Percentiles rank a stretch among this genome's conserved stretches.
Conservation (phyloP, 140 eudicot genomes). For the Bidens hawaiensis region DNA sequence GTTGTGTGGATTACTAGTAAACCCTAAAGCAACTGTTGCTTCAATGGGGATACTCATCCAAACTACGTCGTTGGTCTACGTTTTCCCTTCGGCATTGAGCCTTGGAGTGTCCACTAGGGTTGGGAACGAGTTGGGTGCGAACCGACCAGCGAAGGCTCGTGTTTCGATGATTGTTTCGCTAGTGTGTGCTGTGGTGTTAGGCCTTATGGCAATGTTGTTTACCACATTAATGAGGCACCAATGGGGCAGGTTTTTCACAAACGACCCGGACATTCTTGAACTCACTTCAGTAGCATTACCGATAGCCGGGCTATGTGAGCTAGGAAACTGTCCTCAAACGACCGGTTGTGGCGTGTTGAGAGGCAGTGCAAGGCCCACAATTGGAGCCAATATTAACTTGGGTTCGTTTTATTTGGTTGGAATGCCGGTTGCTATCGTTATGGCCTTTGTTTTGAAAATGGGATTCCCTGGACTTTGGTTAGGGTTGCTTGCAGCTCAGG, state of each 20-base stretch:
- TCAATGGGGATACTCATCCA: slow-evolving; percentile 87
- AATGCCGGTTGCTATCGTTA: slow-evolving; percentile 70
- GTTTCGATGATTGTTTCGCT: slow-evolving; percentile 36
- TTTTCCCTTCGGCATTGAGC: slow-evolving; percentile 69
- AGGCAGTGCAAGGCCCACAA: slow-evolving; percentile 84
- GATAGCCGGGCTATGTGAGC: slow-evolving; percentile 78
- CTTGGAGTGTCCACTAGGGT: slow-evolving; percentile 71
- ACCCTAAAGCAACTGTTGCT: slow-evolving; percentile 60
- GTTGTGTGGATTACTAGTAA: slow-evolving; percentile 45
- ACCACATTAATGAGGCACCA: slow-evolving; percentile 51
- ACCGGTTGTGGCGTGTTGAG: slow-evolving; percentile 90
- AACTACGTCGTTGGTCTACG: slow-evolving; percentile 63
- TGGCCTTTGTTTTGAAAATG: slow-evolving; percentile 55
- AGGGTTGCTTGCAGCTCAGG: slow-evolving; percentile 82
- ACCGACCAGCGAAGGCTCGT: slow-evolving; percentile 47
- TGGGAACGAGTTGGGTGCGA: slow-evolving; percentile 68
- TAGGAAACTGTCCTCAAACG: slow-evolving; percentile 94
- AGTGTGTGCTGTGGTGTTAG: slow-evolving; percentile 23
- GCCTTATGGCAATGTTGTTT: slow-evolving; percentile 58
- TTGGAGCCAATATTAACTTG: slow-evolving; percentile 84
- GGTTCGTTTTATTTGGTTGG: slow-evolving; percentile 87
- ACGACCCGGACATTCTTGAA: slow-evolving; percentile 50
- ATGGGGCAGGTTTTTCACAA: slow-evolving; percentile 88
- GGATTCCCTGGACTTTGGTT: slow-evolving; percentile 75
- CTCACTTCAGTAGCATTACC: slow-evolving; percentile 69